Conservation (phyloP, 768 basidiomycete genomes). For the Phylloporus arenicola region DNA sequence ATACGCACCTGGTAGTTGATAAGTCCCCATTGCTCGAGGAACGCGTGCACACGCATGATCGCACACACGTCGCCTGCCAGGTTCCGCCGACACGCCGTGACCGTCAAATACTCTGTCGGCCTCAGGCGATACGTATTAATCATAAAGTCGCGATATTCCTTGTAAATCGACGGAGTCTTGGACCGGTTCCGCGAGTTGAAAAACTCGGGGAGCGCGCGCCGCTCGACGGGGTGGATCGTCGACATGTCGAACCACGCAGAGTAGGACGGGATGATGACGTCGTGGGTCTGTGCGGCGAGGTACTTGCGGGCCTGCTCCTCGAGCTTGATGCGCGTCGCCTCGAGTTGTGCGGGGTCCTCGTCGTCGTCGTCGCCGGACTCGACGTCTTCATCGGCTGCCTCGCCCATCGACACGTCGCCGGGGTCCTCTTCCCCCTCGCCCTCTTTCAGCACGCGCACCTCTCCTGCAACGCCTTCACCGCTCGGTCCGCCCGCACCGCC, state of each 20-base stretch:
- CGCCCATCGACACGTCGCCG: conserved; percentile 78
- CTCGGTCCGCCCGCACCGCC: conserved; percentile 11
- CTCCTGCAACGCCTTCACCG: conserved; percentile 24
- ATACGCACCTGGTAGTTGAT: conserved; percentile 91
- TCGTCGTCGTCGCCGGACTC: conserved; percentile 82
- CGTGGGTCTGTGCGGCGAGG: conserved; percentile 94
- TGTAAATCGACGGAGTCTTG: conserved; percentile 96
- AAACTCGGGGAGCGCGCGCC: conserved; percentile 92
- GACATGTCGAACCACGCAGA: conserved; percentile 98
- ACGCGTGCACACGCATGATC: conserved; percentile 98
- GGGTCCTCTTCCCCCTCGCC: conserved; percentile 63
- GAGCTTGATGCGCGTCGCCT: conserved; percentile 70
- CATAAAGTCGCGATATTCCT: conserved; percentile 99
- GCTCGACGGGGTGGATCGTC: conserved; percentile 87
- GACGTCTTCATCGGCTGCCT: conserved; percentile 67
- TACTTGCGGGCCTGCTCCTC: conserved; percentile 91
- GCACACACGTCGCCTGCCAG: conserved; percentile 97
- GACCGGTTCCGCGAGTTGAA: conserved; percentile 93
- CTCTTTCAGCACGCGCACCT: conserved; percentile 39
- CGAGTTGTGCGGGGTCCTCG: conserved; percentile 79
- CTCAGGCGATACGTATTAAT: conserved; percentile 95
- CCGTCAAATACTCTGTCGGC: conserved; percentile 92
- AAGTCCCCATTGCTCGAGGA: conserved; percentile 97
- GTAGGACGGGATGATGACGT: conserved; percentile 95
- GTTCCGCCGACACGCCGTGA: conserved; percentile 94